Evolutionary conservation across 306 rosid species (phyloP), one percentile per base, ranked within the genome.

Genomic region (Cyclanthera cordifolia): DNA sequence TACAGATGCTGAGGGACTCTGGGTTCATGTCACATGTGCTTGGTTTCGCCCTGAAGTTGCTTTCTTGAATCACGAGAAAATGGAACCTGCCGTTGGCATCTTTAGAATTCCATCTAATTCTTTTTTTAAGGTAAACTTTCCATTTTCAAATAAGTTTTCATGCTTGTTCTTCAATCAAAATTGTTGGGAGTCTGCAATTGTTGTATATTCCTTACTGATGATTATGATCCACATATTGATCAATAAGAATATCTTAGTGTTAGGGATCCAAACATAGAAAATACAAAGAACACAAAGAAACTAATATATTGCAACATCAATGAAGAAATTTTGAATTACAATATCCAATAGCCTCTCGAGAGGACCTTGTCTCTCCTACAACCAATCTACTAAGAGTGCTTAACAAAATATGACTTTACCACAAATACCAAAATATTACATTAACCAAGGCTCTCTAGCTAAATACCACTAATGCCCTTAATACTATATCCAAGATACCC

Each of bases 51-150:
- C 87, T 66, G 88, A 86, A 79, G 86, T 93, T 77, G 87, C 68
- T 82, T 93, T 93, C 80, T 77, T 82, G 77, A 75, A 93, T 75
- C 87, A 82, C 43, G 91, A 81, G 82, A 81, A 68, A 78, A 93
- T 93, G 99, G 96, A 93, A 77, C 99, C 99, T 72, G 99, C 99
- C 37, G 70, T 77, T 45, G 99, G 99, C 81, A 85, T 93, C 78
- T 95, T 86, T 53, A 82, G 73, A 85, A 83, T 93, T 78, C 95
- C 96, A 61, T 74, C 91, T 15, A 76, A 53, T 72, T 73, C 90
- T 55, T 90, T 93, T 77, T 72, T 80, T 71, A 93, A 93, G 96
- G 99, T 93, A 79, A 72, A 48, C 27, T 28, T 53, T 16, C n/a
- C 72, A 64, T 64, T 64, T 21, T 12, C 21, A 63, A 37, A 5